Conservation (phyloP, 352 stramenopile species). For the Phytophthora brassicae region DNA sequence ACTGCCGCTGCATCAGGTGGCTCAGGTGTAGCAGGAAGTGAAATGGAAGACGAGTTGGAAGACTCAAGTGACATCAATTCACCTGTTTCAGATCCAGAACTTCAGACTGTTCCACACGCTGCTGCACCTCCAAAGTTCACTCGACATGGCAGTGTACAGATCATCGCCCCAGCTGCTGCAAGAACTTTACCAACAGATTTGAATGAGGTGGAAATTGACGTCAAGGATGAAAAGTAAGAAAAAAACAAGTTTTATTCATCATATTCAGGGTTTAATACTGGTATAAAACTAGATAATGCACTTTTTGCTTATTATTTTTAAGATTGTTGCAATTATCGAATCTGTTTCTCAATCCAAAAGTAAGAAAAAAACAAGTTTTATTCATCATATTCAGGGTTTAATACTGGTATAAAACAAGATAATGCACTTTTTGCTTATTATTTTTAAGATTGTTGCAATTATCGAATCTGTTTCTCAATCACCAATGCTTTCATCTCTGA, state of each 20-base stretch:
- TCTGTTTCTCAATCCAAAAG: conserved; percentile 82
- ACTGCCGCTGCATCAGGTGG: conserved; percentile 28
- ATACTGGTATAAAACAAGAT: conserved; percentile 9
- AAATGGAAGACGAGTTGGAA: conserved; percentile 20
- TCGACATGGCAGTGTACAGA: conserved; percentile 67
- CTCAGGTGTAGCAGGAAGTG: conserved; percentile 8
- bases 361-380: too few relatives aligned
- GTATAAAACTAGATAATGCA: conserved; percentile 12
- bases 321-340: conserved; percentile 37
- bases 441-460: too few relatives aligned
- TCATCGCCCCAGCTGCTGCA: conserved; percentile 41
- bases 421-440: too few relatives aligned
- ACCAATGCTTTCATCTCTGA: conserved; percentile 92
- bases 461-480: conserved; percentile 71
- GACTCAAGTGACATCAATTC: conserved; percentile 13
- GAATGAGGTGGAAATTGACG: conserved; percentile 38
- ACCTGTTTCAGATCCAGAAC: conserved; percentile 31
- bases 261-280: too few relatives aligned
- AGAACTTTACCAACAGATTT: conserved; percentile 26
- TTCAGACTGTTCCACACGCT: conserved; percentile 31
- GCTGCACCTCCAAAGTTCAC: conserved; percentile 52
- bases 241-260: too few relatives aligned
- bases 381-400: too few relatives aligned
- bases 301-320: too few relatives aligned
- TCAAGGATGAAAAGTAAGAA: too few relatives aligned